Percentiles rank a stretch among this genome's conserved stretches.
These are phyloP conservation scores for Trypanosomatidae sp. DNA, from an alignment of 208 protist genomes.

Conservation along the genomic window DNA sequence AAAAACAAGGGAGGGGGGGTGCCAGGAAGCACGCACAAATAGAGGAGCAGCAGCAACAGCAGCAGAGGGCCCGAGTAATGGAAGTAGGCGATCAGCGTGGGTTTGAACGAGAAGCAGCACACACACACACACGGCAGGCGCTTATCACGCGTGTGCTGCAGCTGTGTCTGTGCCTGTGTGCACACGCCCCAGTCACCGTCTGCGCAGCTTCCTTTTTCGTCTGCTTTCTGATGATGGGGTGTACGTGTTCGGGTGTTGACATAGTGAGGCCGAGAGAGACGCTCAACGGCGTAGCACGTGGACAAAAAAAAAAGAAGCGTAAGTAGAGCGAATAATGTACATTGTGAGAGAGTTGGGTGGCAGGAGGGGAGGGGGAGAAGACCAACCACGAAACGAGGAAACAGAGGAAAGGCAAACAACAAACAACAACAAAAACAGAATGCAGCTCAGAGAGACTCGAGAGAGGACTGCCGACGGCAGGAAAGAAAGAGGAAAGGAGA, in stretches of 20 bases:
- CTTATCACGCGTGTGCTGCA: neutral
- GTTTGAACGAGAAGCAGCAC: neutral
- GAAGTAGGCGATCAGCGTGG: neutral
- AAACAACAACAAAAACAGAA: neutral
- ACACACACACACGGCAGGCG: neutral
- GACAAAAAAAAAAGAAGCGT: neutral
- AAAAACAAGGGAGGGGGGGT: neutral
- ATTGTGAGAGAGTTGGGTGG: neutral
- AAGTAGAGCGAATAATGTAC: conserved; percentile 6
- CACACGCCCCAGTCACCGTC: neutral
- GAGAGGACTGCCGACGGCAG: neutral
- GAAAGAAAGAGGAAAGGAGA: neutral
- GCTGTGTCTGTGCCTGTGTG: neutral
- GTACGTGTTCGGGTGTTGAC: neutral
- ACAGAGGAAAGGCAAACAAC: neutral
- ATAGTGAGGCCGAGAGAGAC: neutral
- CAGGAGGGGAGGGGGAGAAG: neutral
- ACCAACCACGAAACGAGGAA: neutral
- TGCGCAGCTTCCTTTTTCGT: neutral
- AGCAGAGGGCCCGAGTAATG: neutral
- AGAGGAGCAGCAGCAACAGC: neutral
- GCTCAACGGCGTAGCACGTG: neutral
- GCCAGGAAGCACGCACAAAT: neutral
- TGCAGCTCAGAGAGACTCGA: neutral
- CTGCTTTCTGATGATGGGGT: neutral